Conservation (phyloP, 208 protist species). For the Leishmania arabica region DNA sequence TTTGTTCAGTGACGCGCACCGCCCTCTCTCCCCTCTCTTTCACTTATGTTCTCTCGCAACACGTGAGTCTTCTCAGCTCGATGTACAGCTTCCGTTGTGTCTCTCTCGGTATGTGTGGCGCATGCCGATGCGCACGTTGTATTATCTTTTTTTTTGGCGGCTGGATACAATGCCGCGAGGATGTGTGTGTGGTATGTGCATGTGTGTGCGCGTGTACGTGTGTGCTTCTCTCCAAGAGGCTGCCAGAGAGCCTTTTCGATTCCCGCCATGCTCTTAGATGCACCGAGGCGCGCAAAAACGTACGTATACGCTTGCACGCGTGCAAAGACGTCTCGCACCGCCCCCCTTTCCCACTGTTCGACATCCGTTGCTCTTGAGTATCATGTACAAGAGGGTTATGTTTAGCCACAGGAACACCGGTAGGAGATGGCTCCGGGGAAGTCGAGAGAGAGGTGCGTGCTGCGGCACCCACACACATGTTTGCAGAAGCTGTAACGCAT, state of each 20-base stretch:
- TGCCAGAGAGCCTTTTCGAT: not conserved
- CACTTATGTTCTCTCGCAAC: slow-evolving; percentile 7
- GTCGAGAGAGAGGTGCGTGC: not conserved
- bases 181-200: not conserved
- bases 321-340: not conserved
- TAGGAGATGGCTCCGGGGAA: not conserved
- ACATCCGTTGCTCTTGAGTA: not conserved
- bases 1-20: not conserved
- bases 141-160: not conserved
- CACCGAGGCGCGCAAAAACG: not conserved
- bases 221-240: not conserved
- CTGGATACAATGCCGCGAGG: not conserved
- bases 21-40: not conserved
- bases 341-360: not conserved
- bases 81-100: slow-evolving; percentile 13
- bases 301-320: not conserved
- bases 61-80: not conserved
- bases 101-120: not conserved
- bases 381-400: slow-evolving; percentile 5
- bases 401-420: not conserved
- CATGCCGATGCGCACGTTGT: not conserved
- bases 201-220: not conserved
- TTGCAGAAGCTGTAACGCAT: no score
- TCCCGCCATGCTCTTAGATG: not conserved
- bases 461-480: not conserved